Evolutionary conservation across 164 flowering plant genomes (phyloP).

Genomic region (Tinospora cordifolia): DNA sequence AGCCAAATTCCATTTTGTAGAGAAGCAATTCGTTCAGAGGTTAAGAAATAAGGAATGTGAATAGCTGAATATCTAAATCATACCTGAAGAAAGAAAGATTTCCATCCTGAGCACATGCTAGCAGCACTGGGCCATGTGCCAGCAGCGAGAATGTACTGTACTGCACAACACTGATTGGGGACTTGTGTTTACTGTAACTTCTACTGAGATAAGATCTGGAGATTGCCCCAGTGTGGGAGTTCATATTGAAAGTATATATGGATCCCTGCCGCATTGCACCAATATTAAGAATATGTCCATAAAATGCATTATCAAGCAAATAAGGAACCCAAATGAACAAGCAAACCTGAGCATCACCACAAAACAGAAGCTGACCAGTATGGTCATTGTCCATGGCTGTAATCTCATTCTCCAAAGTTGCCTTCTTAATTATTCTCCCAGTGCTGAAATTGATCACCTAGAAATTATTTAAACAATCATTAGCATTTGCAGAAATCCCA

Average conservation of each 20-base stretch:
- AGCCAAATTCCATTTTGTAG: conserved; percentile 9
- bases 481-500: background rate
- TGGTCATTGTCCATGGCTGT: conserved; percentile 92
- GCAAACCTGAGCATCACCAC: conserved; percentile 79
- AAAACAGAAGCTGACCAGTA: conserved; percentile 88
- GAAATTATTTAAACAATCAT: background rate
- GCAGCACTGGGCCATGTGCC: conserved; percentile 81
- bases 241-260: conserved; percentile 59
- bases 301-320: conserved; percentile 3
- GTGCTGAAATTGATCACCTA: conserved; percentile 97
- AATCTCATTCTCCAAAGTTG: conserved; percentile 48
- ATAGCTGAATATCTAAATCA: background rate
- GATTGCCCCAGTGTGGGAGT: conserved; percentile 65
- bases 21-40: background rate
- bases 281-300: conserved; percentile 2
- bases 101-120: conserved; percentile 83
- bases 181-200: conserved; percentile 46
- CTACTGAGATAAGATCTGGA: conserved; percentile 67
- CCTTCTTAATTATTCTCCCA: conserved; percentile 61
- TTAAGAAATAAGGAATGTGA: background rate
- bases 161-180: conserved; percentile 78
- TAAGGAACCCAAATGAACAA: background rate
- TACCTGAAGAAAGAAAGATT: conserved; percentile 82
- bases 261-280: conserved; percentile 46
- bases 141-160: conserved; percentile 90